phyloP scores from a whole-genome alignment of 768 basidiomycete genomes.

The Mycena albidolilacea region DNA sequence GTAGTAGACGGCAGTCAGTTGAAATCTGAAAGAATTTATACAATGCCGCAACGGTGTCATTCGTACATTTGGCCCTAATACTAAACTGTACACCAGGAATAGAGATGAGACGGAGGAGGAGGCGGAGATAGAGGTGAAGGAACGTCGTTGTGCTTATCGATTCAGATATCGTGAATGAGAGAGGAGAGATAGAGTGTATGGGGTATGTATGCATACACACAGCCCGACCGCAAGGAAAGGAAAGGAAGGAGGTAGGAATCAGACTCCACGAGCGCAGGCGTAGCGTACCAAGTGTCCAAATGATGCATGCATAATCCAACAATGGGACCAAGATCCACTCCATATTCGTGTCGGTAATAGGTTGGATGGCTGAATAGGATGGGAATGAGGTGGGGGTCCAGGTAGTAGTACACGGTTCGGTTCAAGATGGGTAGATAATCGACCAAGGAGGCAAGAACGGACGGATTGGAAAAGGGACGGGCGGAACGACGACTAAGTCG shows the following conservation, averaged over 20 bases:
- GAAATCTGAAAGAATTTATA: too few species aligned
- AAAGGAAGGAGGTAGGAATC: background rate
- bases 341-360: background rate
- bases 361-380: background rate
- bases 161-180: background rate
- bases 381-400: slow-evolving; percentile 7
- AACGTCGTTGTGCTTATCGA: background rate
- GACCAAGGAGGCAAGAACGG: background rate
- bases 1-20: too few species aligned
- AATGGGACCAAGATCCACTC: slow-evolving; percentile 21
- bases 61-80: slow-evolving; percentile 20
- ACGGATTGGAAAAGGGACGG: background rate
- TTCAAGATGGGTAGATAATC: slow-evolving; percentile 23
- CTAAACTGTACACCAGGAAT: background rate
- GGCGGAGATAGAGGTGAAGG: background rate
- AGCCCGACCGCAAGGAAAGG: background rate
- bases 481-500: background rate
- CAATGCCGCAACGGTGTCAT: too few species aligned
- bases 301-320: background rate
- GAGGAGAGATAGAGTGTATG: background rate
- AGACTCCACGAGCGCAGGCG: slow-evolving; percentile 12
- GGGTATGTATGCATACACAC: background rate
- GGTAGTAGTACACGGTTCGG: slow-evolving; percentile 28
- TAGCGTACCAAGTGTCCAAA: slow-evolving; percentile 2
- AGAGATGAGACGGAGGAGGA: slow-evolving; percentile 15